Evolutionary conservation across 1,284 basidiomycete genomes (phyloP).

Genomic region (Hypsizygus ulmarius): DNA sequence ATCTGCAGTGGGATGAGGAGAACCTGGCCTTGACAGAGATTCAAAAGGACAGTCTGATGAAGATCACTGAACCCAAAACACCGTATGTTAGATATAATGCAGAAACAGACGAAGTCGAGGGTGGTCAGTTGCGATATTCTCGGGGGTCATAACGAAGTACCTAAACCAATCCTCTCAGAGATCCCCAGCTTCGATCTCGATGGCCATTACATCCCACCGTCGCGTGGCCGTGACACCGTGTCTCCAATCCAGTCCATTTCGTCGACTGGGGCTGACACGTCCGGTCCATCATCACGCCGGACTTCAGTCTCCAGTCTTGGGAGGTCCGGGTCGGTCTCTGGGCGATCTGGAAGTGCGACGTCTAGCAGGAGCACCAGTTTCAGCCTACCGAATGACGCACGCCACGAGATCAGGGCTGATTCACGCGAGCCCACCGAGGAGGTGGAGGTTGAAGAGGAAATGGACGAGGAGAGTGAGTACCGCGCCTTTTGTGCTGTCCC

Average conservation of each 20-base stretch:
- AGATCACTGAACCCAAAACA: conserved; percentile 97
- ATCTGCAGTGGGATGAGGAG: conserved; percentile 88
- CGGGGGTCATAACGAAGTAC: background rate
- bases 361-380: conserved; percentile 84
- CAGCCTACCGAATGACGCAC: conserved; percentile 69
- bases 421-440: conserved; percentile 56
- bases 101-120: conserved; percentile 78
- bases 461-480: conserved; percentile 80
- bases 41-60: conserved; percentile 92
- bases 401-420: conserved; percentile 49
- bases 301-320: conserved; percentile 73
- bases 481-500: conserved; percentile 4
- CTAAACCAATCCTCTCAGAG: conserved; percentile 40
- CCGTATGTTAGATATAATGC: conserved; percentile 90
- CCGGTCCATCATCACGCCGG: conserved; percentile 72
- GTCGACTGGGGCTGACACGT: conserved; percentile 49
- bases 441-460: conserved; percentile 73
- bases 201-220: conserved; percentile 31
- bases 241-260: conserved; percentile 43
- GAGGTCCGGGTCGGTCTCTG: conserved; percentile 44
- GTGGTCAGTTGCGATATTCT: conserved; percentile 49
- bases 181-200: conserved; percentile 64
- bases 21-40: conserved; percentile 89
- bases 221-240: conserved; percentile 20
- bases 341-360: conserved; percentile 54